Evolutionary conservation across 805 yeast species (phyloP).

Genomic region (Yamadazyma paraphyllophila): DNA sequence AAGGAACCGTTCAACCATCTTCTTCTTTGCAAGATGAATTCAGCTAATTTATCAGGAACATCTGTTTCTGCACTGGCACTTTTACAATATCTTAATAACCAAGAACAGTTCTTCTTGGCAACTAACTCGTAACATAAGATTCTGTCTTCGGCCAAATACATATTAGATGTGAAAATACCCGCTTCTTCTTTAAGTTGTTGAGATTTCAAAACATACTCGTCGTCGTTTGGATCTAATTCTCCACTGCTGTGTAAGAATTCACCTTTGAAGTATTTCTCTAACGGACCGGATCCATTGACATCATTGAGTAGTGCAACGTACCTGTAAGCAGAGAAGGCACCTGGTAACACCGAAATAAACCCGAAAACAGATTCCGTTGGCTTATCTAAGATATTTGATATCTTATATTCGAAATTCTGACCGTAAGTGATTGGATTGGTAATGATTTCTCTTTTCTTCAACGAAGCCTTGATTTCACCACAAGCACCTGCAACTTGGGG

Average conservation of each 20-base stretch:
- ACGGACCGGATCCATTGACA: slow-evolving; percentile 52
- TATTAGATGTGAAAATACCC: slow-evolving; percentile 61
- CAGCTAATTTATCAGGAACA: slow-evolving; percentile 62
- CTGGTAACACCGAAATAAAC: slow-evolving; percentile 63
- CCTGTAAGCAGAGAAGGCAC: slow-evolving; percentile 67
- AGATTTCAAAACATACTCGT: slow-evolving; percentile 41
- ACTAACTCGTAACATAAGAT: slow-evolving; percentile 64
- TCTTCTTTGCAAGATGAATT: slow-evolving; percentile 62
- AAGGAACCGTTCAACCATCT: slow-evolving; percentile 72
- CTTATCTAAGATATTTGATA: slow-evolving; percentile 64
- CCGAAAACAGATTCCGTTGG: slow-evolving; percentile 67
- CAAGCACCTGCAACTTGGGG: slow-evolving; percentile 66
- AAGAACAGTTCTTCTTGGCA: slow-evolving; percentile 53
- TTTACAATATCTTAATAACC: slow-evolving; percentile 64
- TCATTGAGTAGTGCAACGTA: slow-evolving; percentile 58
- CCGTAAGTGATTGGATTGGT: slow-evolving; percentile 63
- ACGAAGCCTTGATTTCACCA: slow-evolving; percentile 66
- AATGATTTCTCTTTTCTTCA: slow-evolving; percentile 45
- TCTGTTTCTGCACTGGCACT: slow-evolving; percentile 67
- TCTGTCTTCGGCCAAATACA: slow-evolving; percentile 71
- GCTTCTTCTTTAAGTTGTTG: slow-evolving; percentile 41
- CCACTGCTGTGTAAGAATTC: slow-evolving; percentile 57
- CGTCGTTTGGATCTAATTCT: slow-evolving; percentile 58
- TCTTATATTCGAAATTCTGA: slow-evolving; percentile 66
- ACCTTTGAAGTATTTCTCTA: slow-evolving; percentile 67